A percentile compares a stretch with the other conserved stretches of the same genome.
These are phyloP conservation scores for Arxiozyma bovina DNA, from an alignment of 1,139 yeast species.

Conservation along the genomic window DNA sequence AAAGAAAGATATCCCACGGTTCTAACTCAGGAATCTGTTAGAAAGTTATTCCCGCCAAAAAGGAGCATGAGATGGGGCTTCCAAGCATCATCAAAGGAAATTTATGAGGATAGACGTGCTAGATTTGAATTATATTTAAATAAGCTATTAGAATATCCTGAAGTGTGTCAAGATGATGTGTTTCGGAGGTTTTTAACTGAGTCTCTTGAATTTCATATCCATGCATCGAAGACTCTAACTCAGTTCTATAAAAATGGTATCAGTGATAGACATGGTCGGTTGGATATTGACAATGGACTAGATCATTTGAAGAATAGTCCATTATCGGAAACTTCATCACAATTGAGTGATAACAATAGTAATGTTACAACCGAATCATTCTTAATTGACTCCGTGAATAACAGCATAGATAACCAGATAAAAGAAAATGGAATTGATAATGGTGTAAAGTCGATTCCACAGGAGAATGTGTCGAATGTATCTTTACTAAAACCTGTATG, in stretches of 20 bases:
- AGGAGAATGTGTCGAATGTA: slow-evolving; percentile 10
- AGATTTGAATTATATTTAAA: slow-evolving; percentile 58
- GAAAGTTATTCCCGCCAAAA: slow-evolving; percentile 35
- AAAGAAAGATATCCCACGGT: slow-evolving; percentile 41
- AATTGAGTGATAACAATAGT: neutral
- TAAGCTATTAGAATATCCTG: slow-evolving; percentile 48
- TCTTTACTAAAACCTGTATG: slow-evolving; percentile 77
- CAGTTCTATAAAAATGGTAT: neutral
- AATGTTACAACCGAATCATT: neutral
- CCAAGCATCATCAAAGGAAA: slow-evolving; percentile 41
- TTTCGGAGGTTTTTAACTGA: slow-evolving; percentile 66
- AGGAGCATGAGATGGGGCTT: slow-evolving; percentile 52
- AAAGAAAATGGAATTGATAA: neutral
- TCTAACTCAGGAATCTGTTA: slow-evolving; percentile 53
- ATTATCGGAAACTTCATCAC: neutral
- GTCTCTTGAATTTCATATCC: neutral
- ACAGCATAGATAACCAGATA: neutral
- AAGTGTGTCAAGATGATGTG: slow-evolving; percentile 63
- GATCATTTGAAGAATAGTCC: neutral
- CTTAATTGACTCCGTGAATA: neutral
- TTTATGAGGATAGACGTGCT: slow-evolving; percentile 51
- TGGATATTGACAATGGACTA: neutral
- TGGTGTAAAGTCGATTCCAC: neutral
- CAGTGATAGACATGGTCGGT: neutral
- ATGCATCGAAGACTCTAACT: neutral